phyloP scores from a whole-genome alignment of 2,329 filamentous ascomycete genomes.

The Trichophyton benhamiae region DNA sequence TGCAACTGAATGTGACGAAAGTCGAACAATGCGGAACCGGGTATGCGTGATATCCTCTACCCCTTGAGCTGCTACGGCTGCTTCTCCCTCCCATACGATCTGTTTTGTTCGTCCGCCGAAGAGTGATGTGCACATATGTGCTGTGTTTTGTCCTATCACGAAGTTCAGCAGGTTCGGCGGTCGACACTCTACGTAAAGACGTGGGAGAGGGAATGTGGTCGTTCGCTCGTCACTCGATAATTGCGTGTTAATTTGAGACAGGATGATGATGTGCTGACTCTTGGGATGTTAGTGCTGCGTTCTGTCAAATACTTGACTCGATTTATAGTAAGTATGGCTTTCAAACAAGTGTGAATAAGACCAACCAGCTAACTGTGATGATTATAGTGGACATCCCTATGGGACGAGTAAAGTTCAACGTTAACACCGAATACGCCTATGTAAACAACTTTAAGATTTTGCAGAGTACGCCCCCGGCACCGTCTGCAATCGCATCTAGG shows the following conservation, averaged over 20 bases:
- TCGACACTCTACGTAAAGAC: neutral
- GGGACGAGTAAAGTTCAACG: constrained; percentile 95
- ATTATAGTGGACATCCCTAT: constrained; percentile 70
- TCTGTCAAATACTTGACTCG: constrained; percentile 96
- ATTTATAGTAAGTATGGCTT: constrained; percentile 58
- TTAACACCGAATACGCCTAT: constrained; percentile 92
- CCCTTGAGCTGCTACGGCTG: constrained; percentile 11
- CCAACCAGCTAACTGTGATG: neutral
- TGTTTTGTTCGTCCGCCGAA: neutral
- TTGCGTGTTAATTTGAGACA: neutral
- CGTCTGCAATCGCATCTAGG: neutral
- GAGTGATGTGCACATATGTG: neutral
- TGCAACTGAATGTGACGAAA: constrained; percentile 96
- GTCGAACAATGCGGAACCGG: constrained; percentile 98
- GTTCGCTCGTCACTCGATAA: neutral
- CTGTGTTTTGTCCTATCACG: neutral
- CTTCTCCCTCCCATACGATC: neutral
- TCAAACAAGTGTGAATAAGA: neutral
- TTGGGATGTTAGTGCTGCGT: constrained; percentile 56
- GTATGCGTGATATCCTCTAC: constrained; percentile 41
- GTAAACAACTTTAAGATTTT: constrained; percentile 97
- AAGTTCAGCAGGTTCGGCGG: neutral
- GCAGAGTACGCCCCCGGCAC: constrained; percentile 56
- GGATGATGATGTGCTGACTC: neutral
- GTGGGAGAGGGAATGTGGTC: neutral